Conservation (phyloP, 140 eudicot species). For the Anethum foeniculum region DNA sequence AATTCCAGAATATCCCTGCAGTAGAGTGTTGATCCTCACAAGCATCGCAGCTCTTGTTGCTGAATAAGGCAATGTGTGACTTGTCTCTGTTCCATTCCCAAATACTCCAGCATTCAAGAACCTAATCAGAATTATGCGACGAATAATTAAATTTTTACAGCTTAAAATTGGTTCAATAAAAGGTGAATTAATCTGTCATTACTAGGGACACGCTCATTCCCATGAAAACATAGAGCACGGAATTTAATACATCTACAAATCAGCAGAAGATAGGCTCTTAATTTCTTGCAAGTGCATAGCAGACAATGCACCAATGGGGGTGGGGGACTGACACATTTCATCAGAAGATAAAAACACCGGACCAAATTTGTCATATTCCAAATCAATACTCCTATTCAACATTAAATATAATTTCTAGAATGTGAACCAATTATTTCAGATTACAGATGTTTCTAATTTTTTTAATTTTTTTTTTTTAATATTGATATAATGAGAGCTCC, state of each 20-base stretch:
- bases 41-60: constrained; percentile 52
- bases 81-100: constrained; percentile 31
- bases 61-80: constrained; percentile 32
- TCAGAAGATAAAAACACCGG: background rate
- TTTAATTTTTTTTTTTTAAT: too few species aligned
- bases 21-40: constrained; percentile 50
- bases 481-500: too few species aligned
- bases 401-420: too few species aligned
- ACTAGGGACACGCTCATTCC: background rate
- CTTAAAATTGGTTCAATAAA: too few species aligned
- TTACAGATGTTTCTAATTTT: too few species aligned
- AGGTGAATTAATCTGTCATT: background rate
- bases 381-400: too few species aligned
- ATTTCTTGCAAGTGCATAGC: background rate
- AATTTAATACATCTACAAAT: background rate
- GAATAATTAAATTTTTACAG: too few species aligned
- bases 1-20: constrained; percentile 48
- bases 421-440: too few species aligned
- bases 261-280: background rate
- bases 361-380: background rate
- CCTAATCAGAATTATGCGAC: constrained; percentile 12
- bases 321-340: background rate
- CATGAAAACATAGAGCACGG: background rate
- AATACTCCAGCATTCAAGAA: constrained; percentile 49
- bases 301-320: background rate